phyloP scores from a whole-genome alignment of 2,329 filamentous ascomycete species.

The Paraphaeosphaeria sporulosa region DNA sequence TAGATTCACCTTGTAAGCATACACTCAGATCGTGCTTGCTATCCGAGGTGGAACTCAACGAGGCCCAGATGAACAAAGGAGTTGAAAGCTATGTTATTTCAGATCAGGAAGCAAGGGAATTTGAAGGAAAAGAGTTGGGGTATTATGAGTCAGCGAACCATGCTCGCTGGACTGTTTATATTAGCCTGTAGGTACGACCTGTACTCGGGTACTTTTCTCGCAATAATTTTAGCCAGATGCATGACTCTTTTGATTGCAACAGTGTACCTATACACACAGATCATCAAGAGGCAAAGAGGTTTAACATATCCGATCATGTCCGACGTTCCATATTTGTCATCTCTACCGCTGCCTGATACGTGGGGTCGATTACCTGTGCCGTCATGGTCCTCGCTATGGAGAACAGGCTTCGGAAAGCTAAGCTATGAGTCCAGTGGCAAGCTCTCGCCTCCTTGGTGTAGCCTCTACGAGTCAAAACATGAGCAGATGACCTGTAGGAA shows the following conservation, averaged over 20 bases:
- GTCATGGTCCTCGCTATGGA: background rate
- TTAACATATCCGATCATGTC: background rate
- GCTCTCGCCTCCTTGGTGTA: background rate
- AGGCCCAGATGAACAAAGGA: background rate
- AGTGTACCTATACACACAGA: background rate
- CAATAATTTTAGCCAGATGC: background rate
- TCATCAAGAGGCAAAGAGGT: background rate
- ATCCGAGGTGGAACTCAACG: background rate
- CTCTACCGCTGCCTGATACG: background rate
- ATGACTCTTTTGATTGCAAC: background rate
- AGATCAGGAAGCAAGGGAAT: background rate
- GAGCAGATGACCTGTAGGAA: background rate
- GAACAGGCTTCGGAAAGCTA: background rate
- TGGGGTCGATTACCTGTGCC: too few species aligned
- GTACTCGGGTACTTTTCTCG: background rate
- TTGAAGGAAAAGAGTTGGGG: background rate
- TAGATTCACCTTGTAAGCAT: background rate
- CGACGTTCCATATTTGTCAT: background rate
- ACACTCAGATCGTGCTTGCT: background rate
- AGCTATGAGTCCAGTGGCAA: background rate
- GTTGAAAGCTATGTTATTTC: background rate
- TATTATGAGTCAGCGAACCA: background rate
- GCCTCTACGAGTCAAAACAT: background rate
- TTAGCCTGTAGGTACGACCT: background rate
- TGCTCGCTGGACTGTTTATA: background rate